A percentile compares a stretch with the other conserved stretches of the same genome.
These are phyloP conservation scores for Epicoccum nigrum DNA, from an alignment of 2,329 filamentous ascomycete species.

Conservation along the genomic window DNA sequence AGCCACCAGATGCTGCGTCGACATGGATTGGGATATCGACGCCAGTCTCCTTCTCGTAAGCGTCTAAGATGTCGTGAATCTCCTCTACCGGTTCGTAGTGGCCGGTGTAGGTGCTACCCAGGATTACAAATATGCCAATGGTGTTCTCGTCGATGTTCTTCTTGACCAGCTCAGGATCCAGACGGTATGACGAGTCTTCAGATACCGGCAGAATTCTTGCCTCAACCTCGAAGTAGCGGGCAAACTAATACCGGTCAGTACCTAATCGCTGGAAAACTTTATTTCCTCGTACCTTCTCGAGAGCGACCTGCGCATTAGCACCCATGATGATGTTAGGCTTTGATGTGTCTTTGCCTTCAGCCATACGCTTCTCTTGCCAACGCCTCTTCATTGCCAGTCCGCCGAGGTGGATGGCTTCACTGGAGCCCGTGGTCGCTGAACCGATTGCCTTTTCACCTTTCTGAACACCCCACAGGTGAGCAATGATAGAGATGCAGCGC, in stretches of 20 bases:
- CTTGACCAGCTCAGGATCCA: constrained; percentile 68
- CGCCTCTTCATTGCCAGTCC: constrained; percentile 71
- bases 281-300: constrained; percentile 61
- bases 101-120: constrained; percentile 75
- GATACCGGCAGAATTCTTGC: constrained; percentile 68
- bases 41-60: constrained; percentile 66
- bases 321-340: constrained; percentile 79
- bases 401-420: constrained; percentile 73
- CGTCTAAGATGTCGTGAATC: constrained; percentile 68
- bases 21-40: constrained; percentile 72
- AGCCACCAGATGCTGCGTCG: constrained; percentile 65
- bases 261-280: background rate
- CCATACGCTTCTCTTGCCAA: constrained; percentile 69
- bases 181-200: constrained; percentile 63
- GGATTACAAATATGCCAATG: constrained; percentile 75
- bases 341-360: constrained; percentile 65
- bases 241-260: constrained; percentile 53
- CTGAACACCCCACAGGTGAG: constrained; percentile 68
- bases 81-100: constrained; percentile 76
- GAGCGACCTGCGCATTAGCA: constrained; percentile 72
- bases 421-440: constrained; percentile 72
- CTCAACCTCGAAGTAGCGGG: constrained; percentile 76
- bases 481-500: constrained; percentile 71
- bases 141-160: constrained; percentile 77
- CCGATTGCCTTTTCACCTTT: constrained; percentile 69